A percentile compares a stretch with the other conserved stretches of the same genome.
These are phyloP conservation scores for Candida silvatica DNA, from an alignment of 805 yeast species.

Conservation along the genomic window DNA sequence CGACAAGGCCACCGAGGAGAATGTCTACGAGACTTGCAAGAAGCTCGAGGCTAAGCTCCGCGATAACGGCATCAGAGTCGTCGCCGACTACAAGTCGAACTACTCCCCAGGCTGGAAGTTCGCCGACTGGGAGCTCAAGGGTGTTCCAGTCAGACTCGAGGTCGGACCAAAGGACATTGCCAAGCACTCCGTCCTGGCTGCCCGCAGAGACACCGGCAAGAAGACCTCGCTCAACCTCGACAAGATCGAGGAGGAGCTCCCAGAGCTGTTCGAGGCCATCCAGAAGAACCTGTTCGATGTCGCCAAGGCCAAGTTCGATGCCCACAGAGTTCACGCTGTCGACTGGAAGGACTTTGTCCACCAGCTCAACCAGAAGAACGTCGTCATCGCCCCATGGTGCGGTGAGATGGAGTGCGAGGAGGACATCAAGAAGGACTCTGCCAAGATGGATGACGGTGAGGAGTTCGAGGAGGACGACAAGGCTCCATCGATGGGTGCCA, in stretches of 20 bases:
- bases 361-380: slow-evolving; percentile 81
- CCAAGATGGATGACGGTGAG: slow-evolving; percentile 71
- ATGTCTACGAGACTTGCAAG: slow-evolving; percentile 62
- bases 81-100: slow-evolving; percentile 85
- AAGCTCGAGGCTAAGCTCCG: slow-evolving; percentile 55
- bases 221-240: slow-evolving; percentile 61
- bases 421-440: slow-evolving; percentile 84
- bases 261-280: slow-evolving; percentile 72
- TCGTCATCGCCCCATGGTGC: slow-evolving; percentile 96
- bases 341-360: slow-evolving; percentile 93
- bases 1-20: slow-evolving; percentile 61
- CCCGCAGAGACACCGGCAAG: slow-evolving; percentile 84
- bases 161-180: slow-evolving; percentile 94
- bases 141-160: slow-evolving; percentile 89
- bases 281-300: slow-evolving; percentile 64
- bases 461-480: slow-evolving; percentile 89
- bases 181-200: slow-evolving; percentile 72
- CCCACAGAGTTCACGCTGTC: slow-evolving; percentile 73
- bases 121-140: slow-evolving; percentile 94
- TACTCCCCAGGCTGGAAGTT: slow-evolving; percentile 99
- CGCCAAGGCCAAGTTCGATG: slow-evolving; percentile 79
- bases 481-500: slow-evolving; percentile 99
- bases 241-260: slow-evolving; percentile 57
- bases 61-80: slow-evolving; percentile 60
- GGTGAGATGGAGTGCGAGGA: slow-evolving; percentile 93